Conservation (phyloP, 257 asterid species). For the Forsythia viridissima region DNA sequence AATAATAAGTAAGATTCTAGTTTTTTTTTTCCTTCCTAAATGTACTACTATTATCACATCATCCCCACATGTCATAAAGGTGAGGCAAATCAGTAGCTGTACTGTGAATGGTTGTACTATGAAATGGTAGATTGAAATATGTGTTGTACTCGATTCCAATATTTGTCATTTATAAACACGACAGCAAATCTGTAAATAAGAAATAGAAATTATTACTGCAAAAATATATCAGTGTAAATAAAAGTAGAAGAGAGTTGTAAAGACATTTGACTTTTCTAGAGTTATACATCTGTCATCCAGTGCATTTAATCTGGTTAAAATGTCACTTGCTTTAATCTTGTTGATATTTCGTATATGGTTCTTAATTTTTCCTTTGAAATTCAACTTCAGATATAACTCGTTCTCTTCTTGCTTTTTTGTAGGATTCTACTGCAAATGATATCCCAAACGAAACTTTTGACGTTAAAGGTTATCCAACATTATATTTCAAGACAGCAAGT, state of each 20-base stretch:
- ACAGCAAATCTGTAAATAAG: too few relatives aligned
- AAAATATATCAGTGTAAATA: too few relatives aligned
- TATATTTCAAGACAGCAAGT: slow-evolving; percentile 71
- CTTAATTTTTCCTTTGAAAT: neutral
- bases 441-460: slow-evolving; percentile 54
- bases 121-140: neutral
- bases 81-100: neutral
- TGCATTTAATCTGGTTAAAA: neutral
- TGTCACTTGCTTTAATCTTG: neutral
- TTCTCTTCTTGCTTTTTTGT: slow-evolving; percentile 21
- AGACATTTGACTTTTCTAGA: neutral
- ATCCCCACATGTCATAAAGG: neutral
- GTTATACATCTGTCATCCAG: neutral
- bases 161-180: neutral
- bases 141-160: neutral
- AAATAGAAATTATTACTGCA: neutral
- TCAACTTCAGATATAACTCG: neutral
- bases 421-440: slow-evolving; percentile 94
- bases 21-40: too few relatives aligned
- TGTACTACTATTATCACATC: too few relatives aligned
- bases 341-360: neutral
- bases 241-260: neutral
- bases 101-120: neutral
- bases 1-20: too few relatives aligned
- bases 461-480: slow-evolving; percentile 79